A percentile compares a stretch with the other conserved stretches of the same genome.
These are phyloP conservation scores for Talaromyces sp. DNA, from an alignment of 2,329 filamentous ascomycete species.

Conservation along the genomic window DNA sequence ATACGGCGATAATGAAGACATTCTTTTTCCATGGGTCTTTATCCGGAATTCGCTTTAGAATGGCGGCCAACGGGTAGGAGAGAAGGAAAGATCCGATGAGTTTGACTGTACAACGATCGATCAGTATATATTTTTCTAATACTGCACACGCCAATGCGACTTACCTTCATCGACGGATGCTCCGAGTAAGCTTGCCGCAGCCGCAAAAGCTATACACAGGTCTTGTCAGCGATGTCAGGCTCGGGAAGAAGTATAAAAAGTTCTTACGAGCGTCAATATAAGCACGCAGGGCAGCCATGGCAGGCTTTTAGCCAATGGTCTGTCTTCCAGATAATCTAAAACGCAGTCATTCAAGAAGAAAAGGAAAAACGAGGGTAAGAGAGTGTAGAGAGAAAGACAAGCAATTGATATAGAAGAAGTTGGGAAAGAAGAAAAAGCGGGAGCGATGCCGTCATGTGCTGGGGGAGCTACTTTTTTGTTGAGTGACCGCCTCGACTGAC, in stretches of 20 bases:
- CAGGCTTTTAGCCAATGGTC: background rate
- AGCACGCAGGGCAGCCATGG: constrained; percentile 15
- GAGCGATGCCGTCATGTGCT: constrained; percentile 16
- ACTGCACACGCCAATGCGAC: constrained; percentile 10
- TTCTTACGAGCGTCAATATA: constrained; percentile 15
- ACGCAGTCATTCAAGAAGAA: constrained; percentile 4
- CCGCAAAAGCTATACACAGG: constrained; percentile 44
- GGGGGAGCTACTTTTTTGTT: constrained; percentile 8
- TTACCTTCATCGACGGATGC: constrained; percentile 61
- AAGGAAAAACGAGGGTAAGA: background rate
- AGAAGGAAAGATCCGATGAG: constrained; percentile 84
- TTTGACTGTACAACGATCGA: constrained; percentile 63
- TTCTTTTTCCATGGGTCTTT: constrained; percentile 79
- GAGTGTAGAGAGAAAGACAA: background rate
- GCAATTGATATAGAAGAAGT: background rate
- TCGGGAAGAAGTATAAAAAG: background rate
- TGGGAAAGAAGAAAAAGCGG: background rate
- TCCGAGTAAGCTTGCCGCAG: constrained; percentile 53
- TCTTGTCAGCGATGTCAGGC: background rate
- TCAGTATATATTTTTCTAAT: constrained; percentile 1
- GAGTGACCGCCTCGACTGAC: constrained; percentile 15
- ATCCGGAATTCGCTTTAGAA: constrained; percentile 89
- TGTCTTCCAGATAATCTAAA: background rate
- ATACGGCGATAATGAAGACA: constrained; percentile 71
- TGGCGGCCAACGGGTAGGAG: constrained; percentile 82